phyloP scores from a whole-genome alignment of 2,329 filamentous ascomycete genomes.

The Penicillium polonicum region DNA sequence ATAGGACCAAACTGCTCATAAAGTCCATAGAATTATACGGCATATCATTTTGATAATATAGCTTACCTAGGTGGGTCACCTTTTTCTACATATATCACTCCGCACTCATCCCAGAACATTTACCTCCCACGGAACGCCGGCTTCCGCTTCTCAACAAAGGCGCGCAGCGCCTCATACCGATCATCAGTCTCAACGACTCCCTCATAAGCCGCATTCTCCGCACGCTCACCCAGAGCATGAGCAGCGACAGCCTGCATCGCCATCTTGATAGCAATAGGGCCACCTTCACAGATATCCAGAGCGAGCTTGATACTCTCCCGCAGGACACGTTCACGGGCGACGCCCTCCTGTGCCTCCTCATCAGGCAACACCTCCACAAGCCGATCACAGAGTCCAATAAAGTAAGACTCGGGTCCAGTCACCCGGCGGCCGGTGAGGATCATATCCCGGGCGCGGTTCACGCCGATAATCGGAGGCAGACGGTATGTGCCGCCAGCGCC shows the following conservation, averaged over 20 bases:
- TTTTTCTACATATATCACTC: neutral
- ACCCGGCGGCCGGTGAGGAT: constrained; percentile 89
- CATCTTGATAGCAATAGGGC: constrained; percentile 76
- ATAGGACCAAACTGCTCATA: neutral
- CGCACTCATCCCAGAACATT: neutral
- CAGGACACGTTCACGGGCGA: constrained; percentile 67
- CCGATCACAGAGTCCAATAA: constrained; percentile 85
- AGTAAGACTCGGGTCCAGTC: constrained; percentile 80
- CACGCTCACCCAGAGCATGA: constrained; percentile 63
- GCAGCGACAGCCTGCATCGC: constrained; percentile 75
- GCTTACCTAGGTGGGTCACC: neutral
- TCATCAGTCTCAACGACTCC: constrained; percentile 81
- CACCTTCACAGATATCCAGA: constrained; percentile 82
- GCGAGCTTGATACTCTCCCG: constrained; percentile 76
- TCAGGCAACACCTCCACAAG: constrained; percentile 72
- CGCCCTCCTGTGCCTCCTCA: constrained; percentile 52
- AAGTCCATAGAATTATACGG: neutral
- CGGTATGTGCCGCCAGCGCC: constrained; percentile 91
- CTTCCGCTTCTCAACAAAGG: constrained; percentile 76
- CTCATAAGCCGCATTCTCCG: constrained; percentile 87
- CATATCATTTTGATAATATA: neutral
- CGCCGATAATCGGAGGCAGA: constrained; percentile 76
- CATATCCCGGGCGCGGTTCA: constrained; percentile 79
- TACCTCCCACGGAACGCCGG: constrained; percentile 63
- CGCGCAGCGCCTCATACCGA: constrained; percentile 79